Evolutionary conservation across 2,329 filamentous ascomycete species (phyloP).

Genomic region (Aspergillus sergii): DNA sequence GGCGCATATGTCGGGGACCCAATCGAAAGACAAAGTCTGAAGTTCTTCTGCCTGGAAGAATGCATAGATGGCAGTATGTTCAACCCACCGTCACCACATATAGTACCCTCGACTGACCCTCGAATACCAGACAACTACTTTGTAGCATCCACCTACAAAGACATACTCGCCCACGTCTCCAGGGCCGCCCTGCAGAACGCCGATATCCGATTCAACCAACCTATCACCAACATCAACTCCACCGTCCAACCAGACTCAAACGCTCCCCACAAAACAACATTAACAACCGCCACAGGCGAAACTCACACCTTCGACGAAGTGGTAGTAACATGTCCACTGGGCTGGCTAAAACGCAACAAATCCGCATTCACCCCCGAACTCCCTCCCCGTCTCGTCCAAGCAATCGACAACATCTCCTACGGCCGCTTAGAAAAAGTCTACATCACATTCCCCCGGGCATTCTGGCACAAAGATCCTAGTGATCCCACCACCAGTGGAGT

Average conservation of each 20-base stretch:
- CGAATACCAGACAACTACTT: constrained; percentile 58
- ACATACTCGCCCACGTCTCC: constrained; percentile 58
- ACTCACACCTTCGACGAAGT: constrained; percentile 52
- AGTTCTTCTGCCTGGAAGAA: constrained; percentile 68
- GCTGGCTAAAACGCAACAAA: constrained; percentile 56
- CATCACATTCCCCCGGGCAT: constrained; percentile 72
- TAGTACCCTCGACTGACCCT: not conserved
- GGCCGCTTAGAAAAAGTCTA: constrained; percentile 53
- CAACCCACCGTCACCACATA: not conserved
- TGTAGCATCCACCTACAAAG: constrained; percentile 62
- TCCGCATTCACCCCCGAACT: constrained; percentile 49
- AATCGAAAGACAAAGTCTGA: constrained; percentile 62
- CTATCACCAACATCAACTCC: constrained; percentile 45
- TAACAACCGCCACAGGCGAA: constrained; percentile 42
- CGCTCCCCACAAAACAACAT: constrained; percentile 45
- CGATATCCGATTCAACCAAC: constrained; percentile 51
- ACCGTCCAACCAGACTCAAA: constrained; percentile 18
- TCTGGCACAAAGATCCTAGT: constrained; percentile 62
- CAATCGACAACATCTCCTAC: constrained; percentile 53
- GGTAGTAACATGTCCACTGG: constrained; percentile 55
- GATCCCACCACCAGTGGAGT: not conserved
- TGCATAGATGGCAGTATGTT: constrained; percentile 63
- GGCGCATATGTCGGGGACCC: constrained; percentile 65
- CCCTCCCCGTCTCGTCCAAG: constrained; percentile 43
- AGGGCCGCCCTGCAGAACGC: constrained; percentile 51